Evolutionary conservation across 371 early-diverging fungal species (phyloP).

Genomic region (Thermomucor indicae-seudaticae): DNA sequence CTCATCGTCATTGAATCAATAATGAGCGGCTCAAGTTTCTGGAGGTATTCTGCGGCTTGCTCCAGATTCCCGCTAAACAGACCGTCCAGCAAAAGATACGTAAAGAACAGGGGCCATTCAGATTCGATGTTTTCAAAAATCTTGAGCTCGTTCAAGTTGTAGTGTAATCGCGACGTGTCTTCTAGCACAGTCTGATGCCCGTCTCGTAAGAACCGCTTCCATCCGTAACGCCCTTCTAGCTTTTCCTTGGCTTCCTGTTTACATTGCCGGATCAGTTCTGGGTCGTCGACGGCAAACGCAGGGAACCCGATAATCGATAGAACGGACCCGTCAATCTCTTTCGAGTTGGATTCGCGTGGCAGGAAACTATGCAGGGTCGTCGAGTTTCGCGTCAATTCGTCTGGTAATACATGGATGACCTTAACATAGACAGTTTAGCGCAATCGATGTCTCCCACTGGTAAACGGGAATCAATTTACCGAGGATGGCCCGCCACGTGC

Average conservation of each 20-base stretch:
- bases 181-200: constrained; percentile 87
- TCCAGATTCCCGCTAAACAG: constrained; percentile 65
- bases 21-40: constrained; percentile 63
- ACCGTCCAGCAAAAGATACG: constrained; percentile 85
- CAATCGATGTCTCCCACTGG: not conserved
- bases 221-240: constrained; percentile 81
- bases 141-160: constrained; percentile 80
- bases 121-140: constrained; percentile 87
- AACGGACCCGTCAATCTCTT: constrained; percentile 88
- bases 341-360: constrained; percentile 87
- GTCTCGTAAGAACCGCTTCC: constrained; percentile 86
- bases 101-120: constrained; percentile 92
- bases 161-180: constrained; percentile 76
- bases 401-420: constrained; percentile 82
- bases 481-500: constrained; percentile 76
- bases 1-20: constrained; percentile 63
- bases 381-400: constrained; percentile 83
- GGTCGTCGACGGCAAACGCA: constrained; percentile 82
- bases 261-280: constrained; percentile 60
- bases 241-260: constrained; percentile 77
- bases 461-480: constrained; percentile 33
- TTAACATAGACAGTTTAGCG: constrained; percentile 6
- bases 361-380: constrained; percentile 78
- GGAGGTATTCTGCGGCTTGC: constrained; percentile 70
- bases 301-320: constrained; percentile 87